A percentile compares a stretch with the other conserved stretches of the same genome.
phyloP scores from a whole-genome alignment of 176 grass and related monocot genomes.

The Carex parvula region DNA sequence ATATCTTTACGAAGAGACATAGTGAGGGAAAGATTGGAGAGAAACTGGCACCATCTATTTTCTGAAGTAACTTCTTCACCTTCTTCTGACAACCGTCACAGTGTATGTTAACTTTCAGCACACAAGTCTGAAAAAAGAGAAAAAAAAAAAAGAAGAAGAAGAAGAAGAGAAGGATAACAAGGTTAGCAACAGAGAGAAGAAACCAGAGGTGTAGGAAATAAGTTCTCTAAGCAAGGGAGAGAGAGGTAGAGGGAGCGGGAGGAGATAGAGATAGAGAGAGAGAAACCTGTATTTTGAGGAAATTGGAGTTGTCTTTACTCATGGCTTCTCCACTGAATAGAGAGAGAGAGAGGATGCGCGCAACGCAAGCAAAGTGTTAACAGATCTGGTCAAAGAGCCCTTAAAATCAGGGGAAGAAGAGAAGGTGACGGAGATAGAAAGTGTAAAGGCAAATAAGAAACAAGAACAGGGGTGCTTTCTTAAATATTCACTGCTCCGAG shows the following conservation, averaged over 20 bases:
- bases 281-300: slow-evolving; percentile 69
- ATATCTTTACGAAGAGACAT: slow-evolving; percentile 5
- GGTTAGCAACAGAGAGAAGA: slow-evolving; percentile 1
- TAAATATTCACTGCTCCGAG: slow-evolving; percentile 11
- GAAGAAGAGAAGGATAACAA: background rate
- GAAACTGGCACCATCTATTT: slow-evolving; percentile 62
- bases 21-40: background rate
- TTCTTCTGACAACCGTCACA: slow-evolving; percentile 95
- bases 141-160: background rate
- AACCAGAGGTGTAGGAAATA: background rate
- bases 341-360: slow-evolving; percentile 11
- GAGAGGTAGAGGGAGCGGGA: background rate
- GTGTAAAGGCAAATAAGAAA: background rate
- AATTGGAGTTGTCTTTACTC: slow-evolving; percentile 62
- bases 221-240: background rate
- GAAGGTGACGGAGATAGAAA: background rate
- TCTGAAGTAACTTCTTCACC: slow-evolving; percentile 88
- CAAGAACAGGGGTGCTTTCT: slow-evolving; percentile 7
- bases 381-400: slow-evolving; percentile 37
- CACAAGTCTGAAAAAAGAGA: slow-evolving; percentile 46
- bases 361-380: slow-evolving; percentile 22
- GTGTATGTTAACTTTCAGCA: slow-evolving; percentile 91
- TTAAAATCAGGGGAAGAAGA: slow-evolving; percentile 43
- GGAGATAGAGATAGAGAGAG: background rate
- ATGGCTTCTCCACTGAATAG: slow-evolving; percentile 33